Conservation (phyloP, 2,329 filamentous ascomycete species). For the Aspergillus sp. region DNA sequence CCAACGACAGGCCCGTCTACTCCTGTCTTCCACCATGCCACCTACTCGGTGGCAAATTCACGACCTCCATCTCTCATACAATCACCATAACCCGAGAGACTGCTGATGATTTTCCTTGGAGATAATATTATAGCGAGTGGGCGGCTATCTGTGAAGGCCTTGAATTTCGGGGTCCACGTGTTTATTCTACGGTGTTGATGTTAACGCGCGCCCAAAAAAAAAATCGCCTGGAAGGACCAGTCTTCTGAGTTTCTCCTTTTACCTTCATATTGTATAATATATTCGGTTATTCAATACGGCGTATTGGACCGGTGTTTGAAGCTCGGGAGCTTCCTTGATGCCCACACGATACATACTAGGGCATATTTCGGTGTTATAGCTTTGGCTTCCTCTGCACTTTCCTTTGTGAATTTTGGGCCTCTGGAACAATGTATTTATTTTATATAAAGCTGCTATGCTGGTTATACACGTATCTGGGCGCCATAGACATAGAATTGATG, state of each 20-base stretch:
- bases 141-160: conserved; percentile 11
- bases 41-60: conserved; percentile 27
- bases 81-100: conserved; percentile 15
- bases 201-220: not conserved
- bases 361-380: conserved; percentile 16
- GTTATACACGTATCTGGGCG: conserved; percentile 3
- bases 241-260: conserved; percentile 7
- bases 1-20: conserved; percentile 37
- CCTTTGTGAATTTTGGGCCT: not conserved
- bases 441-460: not conserved
- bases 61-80: conserved; percentile 31
- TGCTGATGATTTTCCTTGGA: conserved; percentile 13
- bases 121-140: conserved; percentile 11
- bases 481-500: conserved; percentile 5
- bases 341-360: conserved; percentile 3
- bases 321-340: not conserved
- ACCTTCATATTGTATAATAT: conserved; percentile 20
- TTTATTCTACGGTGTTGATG: conserved; percentile 7
- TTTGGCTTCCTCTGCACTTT: conserved; percentile 6
- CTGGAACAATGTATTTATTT: not conserved
- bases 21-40: conserved; percentile 31
- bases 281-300: conserved; percentile 15
- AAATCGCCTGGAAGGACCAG: conserved; percentile 8
- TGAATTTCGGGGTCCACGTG: conserved; percentile 27
- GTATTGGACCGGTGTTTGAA: conserved; percentile 17